These are phyloP conservation scores for Zoysia pacifica DNA, from an alignment of 176 grass and related monocot species.

Conservation along the genomic window DNA sequence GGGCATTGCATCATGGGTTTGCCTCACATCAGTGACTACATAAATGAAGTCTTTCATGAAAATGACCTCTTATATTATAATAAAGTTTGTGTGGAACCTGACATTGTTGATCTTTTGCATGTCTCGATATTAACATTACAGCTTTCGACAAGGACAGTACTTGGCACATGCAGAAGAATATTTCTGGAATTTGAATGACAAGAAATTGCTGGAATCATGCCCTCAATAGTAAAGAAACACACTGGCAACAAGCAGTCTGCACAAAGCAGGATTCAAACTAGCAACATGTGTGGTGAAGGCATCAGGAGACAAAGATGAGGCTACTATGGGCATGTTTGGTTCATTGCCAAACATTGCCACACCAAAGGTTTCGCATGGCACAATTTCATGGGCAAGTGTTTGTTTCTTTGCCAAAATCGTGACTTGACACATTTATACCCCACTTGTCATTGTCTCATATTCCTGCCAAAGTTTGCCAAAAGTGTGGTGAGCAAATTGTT, in stretches of 20 bases:
- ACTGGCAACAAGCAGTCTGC: background rate
- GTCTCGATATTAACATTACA: background rate
- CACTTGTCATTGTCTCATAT: too few species aligned
- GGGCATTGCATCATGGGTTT: background rate
- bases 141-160: background rate
- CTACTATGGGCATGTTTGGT: background rate
- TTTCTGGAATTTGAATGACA: background rate
- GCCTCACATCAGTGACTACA: background rate
- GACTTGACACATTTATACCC: too few species aligned
- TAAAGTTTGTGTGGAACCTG: slow-evolving; percentile 10
- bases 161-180: background rate
- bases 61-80: slow-evolving; percentile 4
- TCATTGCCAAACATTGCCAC: too few species aligned
- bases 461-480: too few species aligned
- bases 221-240: slow-evolving; percentile 2
- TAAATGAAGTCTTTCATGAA: slow-evolving; percentile 10
- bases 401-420: too few species aligned
- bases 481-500: too few species aligned
- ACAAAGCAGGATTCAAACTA: background rate
- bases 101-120: background rate
- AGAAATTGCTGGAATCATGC: background rate
- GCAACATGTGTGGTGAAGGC: background rate
- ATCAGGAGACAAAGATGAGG: background rate
- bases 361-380: too few species aligned
- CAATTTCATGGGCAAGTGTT: too few species aligned